Base-by-base conservation (phyloP, 2,329 filamentous ascomycete species). In the Talaromyces islandicus region DNA sequence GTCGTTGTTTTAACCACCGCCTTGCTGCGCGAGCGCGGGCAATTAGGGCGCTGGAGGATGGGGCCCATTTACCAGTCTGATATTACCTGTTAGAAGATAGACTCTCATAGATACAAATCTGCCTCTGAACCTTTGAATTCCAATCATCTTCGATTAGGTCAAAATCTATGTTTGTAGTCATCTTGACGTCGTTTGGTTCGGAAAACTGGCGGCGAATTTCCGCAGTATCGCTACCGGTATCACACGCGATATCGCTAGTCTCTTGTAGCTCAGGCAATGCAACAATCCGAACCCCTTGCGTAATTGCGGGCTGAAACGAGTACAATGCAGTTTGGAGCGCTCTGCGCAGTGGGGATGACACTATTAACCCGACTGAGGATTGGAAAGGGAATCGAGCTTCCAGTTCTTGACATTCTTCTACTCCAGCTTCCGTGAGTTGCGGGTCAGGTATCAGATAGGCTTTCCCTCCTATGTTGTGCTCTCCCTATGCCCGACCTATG, bases 401-500 rank as follows among this genome's bases (percentile, higher is more conserved):
- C 4, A 63, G 51, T 19, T 5, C 30, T 48, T 43, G 48, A 58
- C 62, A 62, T 56, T 63, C 56, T 24, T 46, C 50, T 14, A 62
- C 21, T 30, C 62, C 62, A 24, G 11, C 50, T 29, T 60, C 48
- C 46, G 60, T 62, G 17, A 63, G 46, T 2, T 19, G 5, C 12
- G 62, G 60, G 24, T 63, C 62, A 19, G 32, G 59, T 41, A 63
- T 63, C 29, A 62, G 57, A 54, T 61, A 63, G n/a, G 62, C 59
- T 7, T 59, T 41, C 17, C 62, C 62, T 17, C 62, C 62, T 59
- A 24, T 38, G 41, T 63, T 63, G 48, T 63, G 62, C 50, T 63
- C 62, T 46, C 59, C 62, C 62, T 60, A 35, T 56, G 30, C 7
- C 14, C 10, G 19, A n/a, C 12, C 19, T 27, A 10, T 50, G 24